Conservation (phyloP, 106 monocot genomes). For the Alisma plantagoaquatica region DNA sequence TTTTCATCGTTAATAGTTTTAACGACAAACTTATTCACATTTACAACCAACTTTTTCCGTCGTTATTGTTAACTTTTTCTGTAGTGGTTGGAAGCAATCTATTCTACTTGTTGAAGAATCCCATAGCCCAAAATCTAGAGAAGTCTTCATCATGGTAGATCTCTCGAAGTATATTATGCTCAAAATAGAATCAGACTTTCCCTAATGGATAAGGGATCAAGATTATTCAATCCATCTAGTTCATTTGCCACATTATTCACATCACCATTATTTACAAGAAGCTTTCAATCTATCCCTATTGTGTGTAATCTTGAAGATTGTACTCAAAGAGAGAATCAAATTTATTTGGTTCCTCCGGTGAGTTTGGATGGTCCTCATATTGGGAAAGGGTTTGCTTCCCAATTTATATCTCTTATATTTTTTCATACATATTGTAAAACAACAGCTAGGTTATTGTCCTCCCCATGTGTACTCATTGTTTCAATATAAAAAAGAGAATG, state of each 20-base stretch:
- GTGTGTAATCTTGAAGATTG: conserved; percentile 68
- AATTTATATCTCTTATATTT: conserved; percentile 67
- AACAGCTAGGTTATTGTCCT: too few relatives aligned
- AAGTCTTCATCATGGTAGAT: conserved; percentile 62
- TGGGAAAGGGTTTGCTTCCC: conserved; percentile 32
- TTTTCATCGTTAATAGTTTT: too few relatives aligned
- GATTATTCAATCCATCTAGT: conserved; percentile 37
- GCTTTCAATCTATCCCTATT: conserved; percentile 90
- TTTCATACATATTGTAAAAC: too few relatives aligned
- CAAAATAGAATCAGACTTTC: conserved; percentile 58
- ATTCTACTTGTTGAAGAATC: too few relatives aligned
- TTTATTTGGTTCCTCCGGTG: conserved; percentile 82
- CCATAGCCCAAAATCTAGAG: too few relatives aligned
- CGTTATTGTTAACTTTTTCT: too few relatives aligned
- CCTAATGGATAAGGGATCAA: conserved; percentile 28
- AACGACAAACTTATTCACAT: too few relatives aligned
- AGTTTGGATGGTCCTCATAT: conserved; percentile 65
- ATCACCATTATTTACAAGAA: conserved; percentile 86
- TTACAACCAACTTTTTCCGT: too few relatives aligned
- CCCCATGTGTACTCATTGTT: too few relatives aligned
- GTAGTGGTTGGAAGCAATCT: too few relatives aligned
- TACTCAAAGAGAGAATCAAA: conserved; percentile 40
- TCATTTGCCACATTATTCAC: conserved; percentile 56
- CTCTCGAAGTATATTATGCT: conserved; percentile 70
- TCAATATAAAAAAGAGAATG: too few relatives aligned